phyloP scores from a whole-genome alignment of 2,329 filamentous ascomycete species.

The Pyricularia grisea region DNA sequence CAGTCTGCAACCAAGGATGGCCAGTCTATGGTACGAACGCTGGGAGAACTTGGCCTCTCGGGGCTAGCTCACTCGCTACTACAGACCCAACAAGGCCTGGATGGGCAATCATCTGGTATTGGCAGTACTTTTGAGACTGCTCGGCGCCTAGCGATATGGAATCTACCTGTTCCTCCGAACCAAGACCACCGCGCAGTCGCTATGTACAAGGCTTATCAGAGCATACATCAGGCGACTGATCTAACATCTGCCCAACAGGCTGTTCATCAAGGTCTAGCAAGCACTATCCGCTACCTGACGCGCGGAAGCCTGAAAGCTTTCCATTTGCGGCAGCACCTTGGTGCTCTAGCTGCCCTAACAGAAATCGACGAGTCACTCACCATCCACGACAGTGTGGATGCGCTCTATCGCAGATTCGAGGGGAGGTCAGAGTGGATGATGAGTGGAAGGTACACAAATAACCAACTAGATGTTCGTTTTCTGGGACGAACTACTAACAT shows the following conservation, averaged over 20 bases:
- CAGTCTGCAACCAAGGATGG: conserved; percentile 46
- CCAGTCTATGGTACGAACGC: conserved; percentile 62
- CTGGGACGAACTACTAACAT: conserved; percentile 12
- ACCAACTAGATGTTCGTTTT: background rate
- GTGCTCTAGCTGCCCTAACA: conserved; percentile 61
- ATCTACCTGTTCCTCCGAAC: conserved; percentile 63
- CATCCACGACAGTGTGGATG: conserved; percentile 47
- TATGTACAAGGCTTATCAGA: conserved; percentile 74
- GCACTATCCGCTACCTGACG: conserved; percentile 49
- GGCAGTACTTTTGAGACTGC: conserved; percentile 73
- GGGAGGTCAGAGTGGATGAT: conserved; percentile 69
- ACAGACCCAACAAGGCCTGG: conserved; percentile 53
- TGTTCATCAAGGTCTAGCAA: conserved; percentile 54
- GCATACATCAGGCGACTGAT: conserved; percentile 58
- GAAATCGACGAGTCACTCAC: conserved; percentile 74
- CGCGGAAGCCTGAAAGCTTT: conserved; percentile 37
- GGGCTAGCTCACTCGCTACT: conserved; percentile 77
- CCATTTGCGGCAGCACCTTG: conserved; percentile 44
- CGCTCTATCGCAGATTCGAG: conserved; percentile 54
- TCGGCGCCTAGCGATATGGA: conserved; percentile 82
- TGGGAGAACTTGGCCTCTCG: conserved; percentile 74
- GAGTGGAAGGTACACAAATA: conserved; percentile 56
- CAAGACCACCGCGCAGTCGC: conserved; percentile 56
- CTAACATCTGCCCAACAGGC: conserved; percentile 40
- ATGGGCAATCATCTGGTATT: conserved; percentile 47